Evolutionary conservation across 2,329 filamentous ascomycete species (phyloP).

Genomic region (Pseudogymnoascus sp.): DNA sequence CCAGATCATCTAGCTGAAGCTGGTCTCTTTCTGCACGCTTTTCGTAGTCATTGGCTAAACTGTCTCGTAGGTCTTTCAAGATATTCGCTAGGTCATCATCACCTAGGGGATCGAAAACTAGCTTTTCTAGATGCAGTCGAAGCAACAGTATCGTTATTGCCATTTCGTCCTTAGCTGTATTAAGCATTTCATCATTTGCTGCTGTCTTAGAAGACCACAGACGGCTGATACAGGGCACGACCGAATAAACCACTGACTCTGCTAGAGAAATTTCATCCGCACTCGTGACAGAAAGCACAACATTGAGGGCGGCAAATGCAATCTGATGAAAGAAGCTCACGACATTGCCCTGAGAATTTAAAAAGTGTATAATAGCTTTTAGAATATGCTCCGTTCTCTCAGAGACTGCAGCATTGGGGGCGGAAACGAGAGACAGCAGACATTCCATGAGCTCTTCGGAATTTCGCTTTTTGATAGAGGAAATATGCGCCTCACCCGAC

Average conservation of each 20-base stretch:
- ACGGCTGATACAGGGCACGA: slow-evolving; percentile 63
- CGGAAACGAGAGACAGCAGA: slow-evolving; percentile 54
- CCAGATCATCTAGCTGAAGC: slow-evolving; percentile 71
- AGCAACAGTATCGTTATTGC: slow-evolving; percentile 62
- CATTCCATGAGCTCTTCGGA: slow-evolving; percentile 55
- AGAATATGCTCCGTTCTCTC: slow-evolving; percentile 49
- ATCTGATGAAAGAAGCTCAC: slow-evolving; percentile 59
- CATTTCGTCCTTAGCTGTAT: slow-evolving; percentile 66
- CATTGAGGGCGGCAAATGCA: slow-evolving; percentile 69
- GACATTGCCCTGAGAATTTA: slow-evolving; percentile 50
- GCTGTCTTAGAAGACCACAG: slow-evolving; percentile 70
- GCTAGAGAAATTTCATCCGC: slow-evolving; percentile 61
- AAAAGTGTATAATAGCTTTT: slow-evolving; percentile 47
- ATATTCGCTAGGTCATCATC: slow-evolving; percentile 30
- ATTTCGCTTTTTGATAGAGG: slow-evolving; percentile 27
- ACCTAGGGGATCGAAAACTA: slow-evolving; percentile 34
- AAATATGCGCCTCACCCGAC: slow-evolving; percentile 22
- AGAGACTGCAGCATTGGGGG: slow-evolving; percentile 59
- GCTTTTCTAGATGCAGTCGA: slow-evolving; percentile 52
- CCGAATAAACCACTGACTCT: slow-evolving; percentile 45
- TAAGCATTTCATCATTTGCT: slow-evolving; percentile 46
- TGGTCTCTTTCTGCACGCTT: slow-evolving; percentile 61
- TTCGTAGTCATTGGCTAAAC: slow-evolving; percentile 71
- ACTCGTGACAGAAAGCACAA: slow-evolving; percentile 55
- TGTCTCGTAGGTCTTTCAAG: slow-evolving; percentile 60